Base-by-base conservation (phyloP, 495 filamentous ascomycete species). In the Penicillium argentinense region DNA sequence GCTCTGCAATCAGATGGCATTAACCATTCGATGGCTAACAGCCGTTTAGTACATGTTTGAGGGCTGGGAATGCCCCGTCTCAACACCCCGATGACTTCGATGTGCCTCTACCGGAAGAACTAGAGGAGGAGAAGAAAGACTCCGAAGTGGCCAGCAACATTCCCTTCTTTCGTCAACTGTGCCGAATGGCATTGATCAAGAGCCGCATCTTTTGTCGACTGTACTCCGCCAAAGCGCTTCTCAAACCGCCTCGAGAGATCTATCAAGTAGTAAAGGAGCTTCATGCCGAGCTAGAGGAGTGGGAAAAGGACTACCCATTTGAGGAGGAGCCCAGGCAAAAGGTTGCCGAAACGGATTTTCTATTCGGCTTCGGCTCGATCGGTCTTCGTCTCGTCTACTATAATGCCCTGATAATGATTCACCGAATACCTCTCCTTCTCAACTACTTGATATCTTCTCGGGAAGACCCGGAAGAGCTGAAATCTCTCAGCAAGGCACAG, bases 51-150 rank as follows among this genome's bases (percentile, higher is more conserved):
- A 81, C 95, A 49, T 96, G 90, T 61, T 77, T 98, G 22, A 79
- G 95, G 22, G 85, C 87, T 11, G 93, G 93, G 30, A 85, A 87
- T 42, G 90, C 93, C 5, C 91, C 89, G 11, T 82, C 86, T 12
- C 93, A 97, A 63, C 89, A 97, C 56, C 88, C 92, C 52, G 90
- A 97, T 59, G 93, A 98, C 62, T 92, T 95, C 77, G 96, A 96
- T 60, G 88, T 97, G 21, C 90, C 95, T 34, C 77, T 97, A 33
- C 93, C 93, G 9, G 81, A 85, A 37, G 86, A 58, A 81, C 87
- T 54, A 80, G 88, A 53, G 84, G 86, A 62, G 82, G 95, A 59
- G 78, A 84, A 42, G 63, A 84, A 41, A 63, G 92, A 39, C 77
- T 81, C 32, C 76, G 86, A 64, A 81, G 83, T 45, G 83, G 85